Evolutionary conservation across 164 flowering plant genomes (phyloP).

Genomic region (Malania oleifera): DNA sequence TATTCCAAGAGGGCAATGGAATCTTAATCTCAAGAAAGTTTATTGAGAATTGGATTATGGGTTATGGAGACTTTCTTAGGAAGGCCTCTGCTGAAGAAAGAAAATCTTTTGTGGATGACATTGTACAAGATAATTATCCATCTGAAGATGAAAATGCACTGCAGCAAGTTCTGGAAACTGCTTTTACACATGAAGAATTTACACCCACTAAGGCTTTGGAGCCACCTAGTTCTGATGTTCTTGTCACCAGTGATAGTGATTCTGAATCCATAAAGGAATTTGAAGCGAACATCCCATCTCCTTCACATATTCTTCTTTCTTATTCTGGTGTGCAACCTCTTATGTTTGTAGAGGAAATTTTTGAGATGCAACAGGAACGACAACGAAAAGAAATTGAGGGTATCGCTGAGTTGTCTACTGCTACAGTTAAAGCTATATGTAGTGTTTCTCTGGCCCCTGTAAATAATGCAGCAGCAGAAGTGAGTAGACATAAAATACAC

Average conservation of each 20-base stretch:
- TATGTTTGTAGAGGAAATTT: slow-evolving; percentile 12
- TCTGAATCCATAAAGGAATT: slow-evolving; percentile 10
- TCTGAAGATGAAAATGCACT: slow-evolving; percentile 14
- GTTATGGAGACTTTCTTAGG: slow-evolving; percentile 10
- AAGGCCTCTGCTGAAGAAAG: slow-evolving; percentile 9
- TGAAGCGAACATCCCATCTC: slow-evolving; percentile 11
- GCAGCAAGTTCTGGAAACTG: slow-evolving; percentile 14
- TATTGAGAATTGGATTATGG: slow-evolving; percentile 16
- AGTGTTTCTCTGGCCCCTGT: slow-evolving; percentile 16
- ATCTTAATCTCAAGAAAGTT: slow-evolving; percentile 11
- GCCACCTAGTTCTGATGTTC: slow-evolving; percentile 15
- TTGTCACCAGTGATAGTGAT: slow-evolving; percentile 10
- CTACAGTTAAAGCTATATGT: slow-evolving; percentile 11
- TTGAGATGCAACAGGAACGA: slow-evolving; percentile 18
- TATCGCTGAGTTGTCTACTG: slow-evolving; percentile 13
- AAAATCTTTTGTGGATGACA: slow-evolving; percentile 6
- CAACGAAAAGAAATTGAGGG: slow-evolving; percentile 9
- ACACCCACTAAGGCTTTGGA: slow-evolving; percentile 10
- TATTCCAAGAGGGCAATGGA: slow-evolving; percentile 17
- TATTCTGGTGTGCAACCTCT: slow-evolving; percentile 18
- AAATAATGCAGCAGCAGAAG: slow-evolving; percentile 15
- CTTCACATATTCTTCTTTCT: slow-evolving; percentile 11
- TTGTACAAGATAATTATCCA: slow-evolving; percentile 11
- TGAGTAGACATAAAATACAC: slow-evolving; percentile 5
- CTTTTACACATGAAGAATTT: slow-evolving; percentile 18